These are phyloP conservation scores for Claviceps citrina DNA, from an alignment of 2,329 filamentous ascomycete genomes.

Conservation along the genomic window DNA sequence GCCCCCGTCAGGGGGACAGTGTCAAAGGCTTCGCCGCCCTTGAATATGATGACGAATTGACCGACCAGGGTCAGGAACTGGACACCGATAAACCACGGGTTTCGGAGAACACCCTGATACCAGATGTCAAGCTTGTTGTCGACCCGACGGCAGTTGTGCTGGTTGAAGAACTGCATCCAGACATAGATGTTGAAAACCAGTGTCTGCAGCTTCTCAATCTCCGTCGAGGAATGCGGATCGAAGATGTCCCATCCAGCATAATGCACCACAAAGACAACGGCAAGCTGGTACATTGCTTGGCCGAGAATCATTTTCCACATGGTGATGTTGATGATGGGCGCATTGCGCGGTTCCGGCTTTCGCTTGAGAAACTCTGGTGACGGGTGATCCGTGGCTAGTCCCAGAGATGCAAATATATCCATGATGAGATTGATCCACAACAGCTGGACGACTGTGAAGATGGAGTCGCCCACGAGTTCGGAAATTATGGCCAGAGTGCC, in stretches of 20 bases:
- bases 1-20: conserved; percentile 43
- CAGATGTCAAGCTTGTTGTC: conserved; percentile 69
- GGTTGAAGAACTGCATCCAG: conserved; percentile 84
- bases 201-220: conserved; percentile 33
- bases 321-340: conserved; percentile 54
- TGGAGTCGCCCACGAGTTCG: conserved; percentile 38
- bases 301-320: conserved; percentile 91
- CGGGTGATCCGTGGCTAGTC: conserved; percentile 45
- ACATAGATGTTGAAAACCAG: conserved; percentile 77
- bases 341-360: conserved; percentile 59
- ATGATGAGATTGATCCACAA: conserved; percentile 57
- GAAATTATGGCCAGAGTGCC: conserved; percentile 49
- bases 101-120: conserved; percentile 59
- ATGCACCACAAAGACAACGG: conserved; percentile 41
- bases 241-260: conserved; percentile 45
- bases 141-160: conserved; percentile 62
- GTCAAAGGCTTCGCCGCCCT: conserved; percentile 53
- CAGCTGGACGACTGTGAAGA: conserved; percentile 47
- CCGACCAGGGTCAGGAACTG: conserved; percentile 51
- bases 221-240: conserved; percentile 27
- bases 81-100: conserved; percentile 62
- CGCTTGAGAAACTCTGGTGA: conserved; percentile 40
- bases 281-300: conserved; percentile 62
- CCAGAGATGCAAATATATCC: conserved; percentile 53
- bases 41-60: conserved; percentile 57